These are phyloP conservation scores for Phytophthora citrophthora DNA, from an alignment of 352 stramenopile genomes.

Conservation along the genomic window DNA sequence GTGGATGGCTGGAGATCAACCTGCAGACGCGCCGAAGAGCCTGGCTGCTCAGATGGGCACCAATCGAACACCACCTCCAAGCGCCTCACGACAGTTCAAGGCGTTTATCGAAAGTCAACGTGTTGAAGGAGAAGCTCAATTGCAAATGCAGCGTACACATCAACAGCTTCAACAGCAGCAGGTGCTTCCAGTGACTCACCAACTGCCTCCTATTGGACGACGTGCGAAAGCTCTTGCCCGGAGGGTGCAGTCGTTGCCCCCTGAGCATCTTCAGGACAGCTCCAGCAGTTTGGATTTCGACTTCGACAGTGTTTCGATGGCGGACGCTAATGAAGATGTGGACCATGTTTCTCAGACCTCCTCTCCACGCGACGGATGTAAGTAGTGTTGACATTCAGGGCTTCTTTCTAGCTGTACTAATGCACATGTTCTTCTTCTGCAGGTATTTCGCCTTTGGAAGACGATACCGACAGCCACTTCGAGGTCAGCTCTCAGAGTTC, in stretches of 20 bases:
- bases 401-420: conserved; percentile 11
- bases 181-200: conserved; percentile 34
- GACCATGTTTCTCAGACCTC: conserved; percentile 78
- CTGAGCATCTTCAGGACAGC: conserved; percentile 58
- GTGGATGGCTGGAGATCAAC: conserved; percentile 73
- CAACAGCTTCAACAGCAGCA: conserved; percentile 43
- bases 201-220: conserved; percentile 36
- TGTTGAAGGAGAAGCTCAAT: conserved; percentile 36
- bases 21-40: conserved; percentile 24
- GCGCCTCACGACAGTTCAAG: conserved; percentile 34
- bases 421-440: conserved; percentile 1
- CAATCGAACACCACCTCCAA: conserved; percentile 24
- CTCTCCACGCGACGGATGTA: conserved; percentile 77
- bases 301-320: conserved; percentile 85
- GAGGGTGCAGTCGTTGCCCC: conserved; percentile 65
- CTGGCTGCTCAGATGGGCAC: conserved; percentile 25
- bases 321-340: conserved; percentile 56
- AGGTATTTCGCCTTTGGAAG: conserved; percentile 82
- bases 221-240: conserved; percentile 41
- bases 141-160: conserved; percentile 31
- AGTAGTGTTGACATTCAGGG: conserved; percentile 18
- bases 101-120: conserved; percentile 44
- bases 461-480: conserved; percentile 82
- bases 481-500: conserved; percentile 87
- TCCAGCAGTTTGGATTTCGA: conserved; percentile 75